These are phyloP conservation scores for Ashbya aceris DNA, from an alignment of 1,139 yeast genomes.

Conservation along the genomic window DNA sequence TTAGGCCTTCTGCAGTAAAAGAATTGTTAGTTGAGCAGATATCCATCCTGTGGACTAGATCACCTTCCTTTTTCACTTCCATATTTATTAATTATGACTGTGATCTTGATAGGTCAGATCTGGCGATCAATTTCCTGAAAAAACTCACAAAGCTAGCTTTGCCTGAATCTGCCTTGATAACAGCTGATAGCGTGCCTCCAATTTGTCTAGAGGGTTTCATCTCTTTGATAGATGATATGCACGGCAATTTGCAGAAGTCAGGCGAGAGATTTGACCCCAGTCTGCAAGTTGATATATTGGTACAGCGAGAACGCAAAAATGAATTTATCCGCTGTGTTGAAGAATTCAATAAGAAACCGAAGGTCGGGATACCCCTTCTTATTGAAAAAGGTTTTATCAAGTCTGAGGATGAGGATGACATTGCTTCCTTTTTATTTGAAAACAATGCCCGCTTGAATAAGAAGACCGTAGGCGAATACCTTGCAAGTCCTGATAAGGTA, in stretches of 20 bases:
- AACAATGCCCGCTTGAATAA: slow-evolving; percentile 80
- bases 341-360: slow-evolving; percentile 67
- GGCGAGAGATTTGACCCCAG: slow-evolving; percentile 16
- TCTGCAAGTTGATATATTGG: slow-evolving; percentile 16
- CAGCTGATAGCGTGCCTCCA: slow-evolving; percentile 88
- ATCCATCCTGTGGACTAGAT: slow-evolving; percentile 75
- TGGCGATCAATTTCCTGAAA: slow-evolving; percentile 60
- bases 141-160: slow-evolving; percentile 66
- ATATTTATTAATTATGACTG: slow-evolving; percentile 78
- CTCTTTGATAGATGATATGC: slow-evolving; percentile 58
- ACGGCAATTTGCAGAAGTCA: slow-evolving; percentile 41
- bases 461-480: slow-evolving; percentile 73
- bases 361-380: slow-evolving; percentile 58
- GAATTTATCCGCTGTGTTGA: slow-evolving; percentile 69
- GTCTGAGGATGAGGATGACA: slow-evolving; percentile 46
- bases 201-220: slow-evolving; percentile 83
- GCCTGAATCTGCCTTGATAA: slow-evolving; percentile 66
- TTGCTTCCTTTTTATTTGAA: slow-evolving; percentile 68
- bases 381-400: slow-evolving; percentile 56
- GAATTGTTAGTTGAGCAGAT: slow-evolving; percentile 80
- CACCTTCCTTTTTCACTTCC: slow-evolving; percentile 63
- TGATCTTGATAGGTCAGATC: slow-evolving; percentile 77
- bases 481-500: slow-evolving; percentile 67
- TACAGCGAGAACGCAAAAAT: slow-evolving; percentile 50
- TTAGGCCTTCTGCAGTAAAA: slow-evolving; percentile 44